Percentiles rank a stretch among this genome's conserved stretches.
phyloP scores from a whole-genome alignment of 208 protist species.

The Endotrypanum monterogeii region DNA sequence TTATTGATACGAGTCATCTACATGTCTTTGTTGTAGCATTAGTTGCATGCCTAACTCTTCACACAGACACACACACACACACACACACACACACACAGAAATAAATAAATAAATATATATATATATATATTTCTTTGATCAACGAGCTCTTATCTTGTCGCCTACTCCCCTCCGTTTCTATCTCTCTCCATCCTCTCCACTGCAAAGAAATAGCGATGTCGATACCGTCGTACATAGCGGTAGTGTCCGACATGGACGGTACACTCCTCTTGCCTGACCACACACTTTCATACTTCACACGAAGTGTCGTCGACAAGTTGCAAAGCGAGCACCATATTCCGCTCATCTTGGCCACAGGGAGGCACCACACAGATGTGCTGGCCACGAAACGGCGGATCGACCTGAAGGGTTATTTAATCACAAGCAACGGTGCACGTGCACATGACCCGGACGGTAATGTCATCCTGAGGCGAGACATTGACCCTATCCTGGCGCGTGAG shows the following conservation, averaged over 20 bases:
- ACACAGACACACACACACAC: too few relatives aligned
- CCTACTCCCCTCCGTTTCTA: background rate
- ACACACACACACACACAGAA: background rate
- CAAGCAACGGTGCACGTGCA: slow-evolving; percentile 51
- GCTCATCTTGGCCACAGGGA: slow-evolving; percentile 53
- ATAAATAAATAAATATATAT: slow-evolving; percentile 12
- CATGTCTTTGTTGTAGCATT: too few relatives aligned
- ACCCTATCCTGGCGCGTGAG: slow-evolving; percentile 28
- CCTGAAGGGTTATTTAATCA: slow-evolving; percentile 46
- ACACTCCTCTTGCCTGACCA: slow-evolving; percentile 42
- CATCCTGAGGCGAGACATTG: slow-evolving; percentile 42
- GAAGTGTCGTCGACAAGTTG: slow-evolving; percentile 26
- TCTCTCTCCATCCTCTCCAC: background rate
- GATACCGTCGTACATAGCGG: slow-evolving; percentile 25
- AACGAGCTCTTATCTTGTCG: background rate
- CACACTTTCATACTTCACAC: too few relatives aligned
- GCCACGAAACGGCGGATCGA: slow-evolving; percentile 34
- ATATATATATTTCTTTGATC: background rate
- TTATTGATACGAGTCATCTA: too few relatives aligned
- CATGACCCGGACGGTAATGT: slow-evolving; percentile 33
- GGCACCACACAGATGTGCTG: slow-evolving; percentile 48
- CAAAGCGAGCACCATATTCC: slow-evolving; percentile 21
- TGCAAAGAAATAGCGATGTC: background rate
- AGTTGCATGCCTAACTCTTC: too few relatives aligned
- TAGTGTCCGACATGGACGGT: slow-evolving; percentile 60